A percentile compares a stretch with the other conserved stretches of the same genome.
Evolutionary conservation across 139 green algal genomes (phyloP).

Genomic region (Klebsormidium nitens): DNA sequence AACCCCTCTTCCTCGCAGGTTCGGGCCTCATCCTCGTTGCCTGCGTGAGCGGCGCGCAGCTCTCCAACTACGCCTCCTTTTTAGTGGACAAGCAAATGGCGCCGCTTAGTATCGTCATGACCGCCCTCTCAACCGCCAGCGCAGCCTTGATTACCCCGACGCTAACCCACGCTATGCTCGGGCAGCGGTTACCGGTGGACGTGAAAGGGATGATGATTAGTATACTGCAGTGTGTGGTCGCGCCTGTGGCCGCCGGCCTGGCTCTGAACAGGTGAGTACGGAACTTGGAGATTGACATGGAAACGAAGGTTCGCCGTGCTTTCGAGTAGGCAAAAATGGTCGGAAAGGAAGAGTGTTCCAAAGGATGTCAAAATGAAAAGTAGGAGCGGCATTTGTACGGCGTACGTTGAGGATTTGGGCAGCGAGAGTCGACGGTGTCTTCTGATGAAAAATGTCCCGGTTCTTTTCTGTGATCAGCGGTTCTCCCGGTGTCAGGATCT

Average conservation of each 20-base stretch:
- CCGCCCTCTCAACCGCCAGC: slow-evolving; percentile 36
- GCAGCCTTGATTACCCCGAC: slow-evolving; percentile 30
- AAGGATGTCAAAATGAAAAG: not conserved
- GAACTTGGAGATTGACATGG: not conserved
- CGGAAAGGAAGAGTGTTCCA: not conserved
- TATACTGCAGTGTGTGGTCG: slow-evolving; percentile 42
- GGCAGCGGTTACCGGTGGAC: slow-evolving; percentile 36
- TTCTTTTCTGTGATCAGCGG: no score
- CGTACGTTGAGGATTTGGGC: no score
- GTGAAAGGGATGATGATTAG: slow-evolving; percentile 19
- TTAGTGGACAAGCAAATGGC: slow-evolving; percentile 28
- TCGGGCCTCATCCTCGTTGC: slow-evolving; percentile 39
- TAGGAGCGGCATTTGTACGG: no score
- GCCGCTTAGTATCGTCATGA: slow-evolving; percentile 41
- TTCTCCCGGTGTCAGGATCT: no score
- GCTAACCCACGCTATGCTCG: slow-evolving; percentile 37
- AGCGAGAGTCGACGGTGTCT: no score
- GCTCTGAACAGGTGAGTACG: slow-evolving; percentile 4
- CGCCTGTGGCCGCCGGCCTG: slow-evolving; percentile 24
- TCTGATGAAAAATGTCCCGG: no score
- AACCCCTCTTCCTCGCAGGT: slow-evolving; percentile 14
- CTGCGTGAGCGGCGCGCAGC: slow-evolving; percentile 45
- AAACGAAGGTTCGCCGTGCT: not conserved
- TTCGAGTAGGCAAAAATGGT: not conserved
- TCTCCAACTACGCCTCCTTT: slow-evolving; percentile 45